Evolutionary conservation across 495 filamentous ascomycete genomes (phyloP), one percentile per base, ranked within the genome.

Genomic region (Annulohypoxylon bovei): DNA sequence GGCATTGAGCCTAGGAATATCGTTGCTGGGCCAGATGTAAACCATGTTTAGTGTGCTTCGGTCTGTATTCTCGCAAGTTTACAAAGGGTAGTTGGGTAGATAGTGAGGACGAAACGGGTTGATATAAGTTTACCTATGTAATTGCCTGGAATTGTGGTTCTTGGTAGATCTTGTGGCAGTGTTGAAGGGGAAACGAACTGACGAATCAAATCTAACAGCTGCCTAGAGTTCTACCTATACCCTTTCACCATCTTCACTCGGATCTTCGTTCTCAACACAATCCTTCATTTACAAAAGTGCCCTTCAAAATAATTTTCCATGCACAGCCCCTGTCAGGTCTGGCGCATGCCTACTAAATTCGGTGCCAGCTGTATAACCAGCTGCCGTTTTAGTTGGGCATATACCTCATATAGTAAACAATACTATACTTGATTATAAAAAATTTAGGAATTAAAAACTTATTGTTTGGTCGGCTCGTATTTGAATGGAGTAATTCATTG

Each of bases 1-100:
- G 35, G 59, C 63, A 28, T 33, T 70, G n/a, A 73, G 67, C 42
- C 32, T 18, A 9, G 44, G 11, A 18, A 40, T 35, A 16, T 25
- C 30, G 1, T 1, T 3, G 42, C 1, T 16, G 42, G 16, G 27
- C n/a, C 16, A 6, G 14, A 37, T 5, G 20, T 18, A 47, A 14
- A 56, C 40, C 23, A 88, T 61, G 83, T 79, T 16, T 6, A 25
- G 4, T 12, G 14, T 11, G n/a, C 2, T 30, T 53, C 9, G n/a
- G 9, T 53, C n/a, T 53, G 22, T 33, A 33, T 18, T 33, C 0
- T 18, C 16, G 8, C 11, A 12, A 22, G 14, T 27, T 52, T 3
- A 32, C 14, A 18, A 3, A 30, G 28, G 25, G 14, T 32, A 32
- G 30, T 52, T 30, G 14, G 1, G 49, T 18, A 33, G 28, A 32